Percentiles rank a stretch among this genome's conserved stretches.
Evolutionary conservation across 2,329 filamentous ascomycete genomes (phyloP).

Genomic region (Bipolaris bicolor): DNA sequence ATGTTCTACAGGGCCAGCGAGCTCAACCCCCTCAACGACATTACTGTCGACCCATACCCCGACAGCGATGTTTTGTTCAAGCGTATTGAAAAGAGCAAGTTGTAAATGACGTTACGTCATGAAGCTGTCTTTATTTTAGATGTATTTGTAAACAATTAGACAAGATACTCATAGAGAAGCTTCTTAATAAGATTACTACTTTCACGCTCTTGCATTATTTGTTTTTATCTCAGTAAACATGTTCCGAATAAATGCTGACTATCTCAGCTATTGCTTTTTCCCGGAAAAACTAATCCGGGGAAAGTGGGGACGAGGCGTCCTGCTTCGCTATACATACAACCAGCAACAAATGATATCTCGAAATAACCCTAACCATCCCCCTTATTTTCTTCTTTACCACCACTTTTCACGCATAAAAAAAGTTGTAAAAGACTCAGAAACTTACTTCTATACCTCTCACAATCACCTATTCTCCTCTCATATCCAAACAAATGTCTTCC

Average conservation of each 20-base stretch:
- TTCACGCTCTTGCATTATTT: background rate
- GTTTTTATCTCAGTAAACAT: background rate
- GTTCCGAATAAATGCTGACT: background rate
- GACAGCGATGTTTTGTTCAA: conserved; percentile 66
- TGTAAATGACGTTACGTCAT: conserved; percentile 42
- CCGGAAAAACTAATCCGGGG: conserved; percentile 1
- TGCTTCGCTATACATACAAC: background rate
- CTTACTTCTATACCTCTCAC: no score
- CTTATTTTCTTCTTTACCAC: background rate
- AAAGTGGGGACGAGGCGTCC: conserved; percentile 1
- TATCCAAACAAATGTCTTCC: background rate
- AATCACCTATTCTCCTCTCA: background rate
- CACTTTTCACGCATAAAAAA: background rate
- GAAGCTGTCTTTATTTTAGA: background rate
- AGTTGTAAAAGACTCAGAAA: background rate
- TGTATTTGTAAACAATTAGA: conserved; percentile 10
- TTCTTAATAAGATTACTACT: background rate
- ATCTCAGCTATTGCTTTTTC: background rate
- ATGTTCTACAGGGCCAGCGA: conserved; percentile 75
- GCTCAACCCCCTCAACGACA: conserved; percentile 74
- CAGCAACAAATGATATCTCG: background rate
- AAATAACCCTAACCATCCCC: background rate
- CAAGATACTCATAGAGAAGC: background rate
- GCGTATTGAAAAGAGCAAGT: conserved; percentile 64
- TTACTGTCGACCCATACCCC: conserved; percentile 76